Conservation (phyloP, 2,329 filamentous ascomycete genomes). For the Diaporthe helianthi region DNA sequence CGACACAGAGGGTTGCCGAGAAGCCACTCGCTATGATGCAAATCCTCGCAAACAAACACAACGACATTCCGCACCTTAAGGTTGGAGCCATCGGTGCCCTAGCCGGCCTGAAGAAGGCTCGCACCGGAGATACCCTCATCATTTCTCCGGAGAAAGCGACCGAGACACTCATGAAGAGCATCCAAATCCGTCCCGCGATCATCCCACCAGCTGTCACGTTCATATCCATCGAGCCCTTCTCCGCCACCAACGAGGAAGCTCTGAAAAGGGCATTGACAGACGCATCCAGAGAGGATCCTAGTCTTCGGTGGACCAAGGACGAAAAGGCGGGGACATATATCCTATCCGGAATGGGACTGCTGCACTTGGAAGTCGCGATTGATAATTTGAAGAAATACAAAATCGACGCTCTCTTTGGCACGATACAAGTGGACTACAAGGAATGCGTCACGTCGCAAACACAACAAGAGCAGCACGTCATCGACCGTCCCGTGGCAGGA, state of each 20-base stretch:
- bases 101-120: conserved; percentile 85
- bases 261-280: conserved; percentile 79
- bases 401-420: conserved; percentile 83
- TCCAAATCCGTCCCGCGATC: conserved; percentile 86
- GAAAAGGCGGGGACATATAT: conserved; percentile 93
- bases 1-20: conserved; percentile 80
- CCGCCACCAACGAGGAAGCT: conserved; percentile 73
- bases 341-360: conserved; percentile 93
- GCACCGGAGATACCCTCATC: conserved; percentile 92
- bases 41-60: conserved; percentile 87
- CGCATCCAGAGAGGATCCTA: conserved; percentile 90
- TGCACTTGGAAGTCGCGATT: conserved; percentile 91
- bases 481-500: conserved; percentile 82
- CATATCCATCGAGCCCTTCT: conserved; percentile 80
- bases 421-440: conserved; percentile 94
- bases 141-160: conserved; percentile 71
- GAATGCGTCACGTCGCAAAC: conserved; percentile 74
- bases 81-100: conserved; percentile 95
- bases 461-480: conserved; percentile 64
- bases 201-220: conserved; percentile 96
- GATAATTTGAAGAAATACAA: conserved; percentile 90
- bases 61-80: conserved; percentile 80
- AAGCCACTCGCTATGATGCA: conserved; percentile 81
- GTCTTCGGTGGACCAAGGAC: conserved; percentile 82
- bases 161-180: conserved; percentile 70